Conservation (phyloP, 2,329 filamentous ascomycete genomes). For the Coniella vitis region DNA sequence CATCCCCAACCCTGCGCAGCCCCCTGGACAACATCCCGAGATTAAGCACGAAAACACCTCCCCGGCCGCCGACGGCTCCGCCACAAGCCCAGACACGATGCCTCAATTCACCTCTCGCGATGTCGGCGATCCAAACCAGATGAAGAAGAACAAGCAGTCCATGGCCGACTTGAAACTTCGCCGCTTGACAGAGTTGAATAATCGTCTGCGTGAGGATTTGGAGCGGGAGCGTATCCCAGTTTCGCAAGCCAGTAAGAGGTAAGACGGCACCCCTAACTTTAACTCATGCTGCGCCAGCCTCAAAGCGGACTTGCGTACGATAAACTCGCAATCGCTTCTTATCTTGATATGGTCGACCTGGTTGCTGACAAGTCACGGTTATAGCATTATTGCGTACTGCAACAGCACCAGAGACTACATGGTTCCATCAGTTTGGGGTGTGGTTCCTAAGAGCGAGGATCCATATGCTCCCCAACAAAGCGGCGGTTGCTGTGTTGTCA, state of each 20-base stretch:
- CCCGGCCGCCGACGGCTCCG: constrained; percentile 18
- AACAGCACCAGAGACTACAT: constrained; percentile 98
- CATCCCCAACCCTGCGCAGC: constrained; percentile 6
- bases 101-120: constrained; percentile 62
- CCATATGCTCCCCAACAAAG: constrained; percentile 96
- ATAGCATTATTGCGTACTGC: constrained; percentile 94
- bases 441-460: constrained; percentile 90
- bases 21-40: constrained; percentile 16
- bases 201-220: constrained; percentile 88
- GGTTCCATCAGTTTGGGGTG: constrained; percentile 95
- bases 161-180: constrained; percentile 98
- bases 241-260: constrained; percentile 86
- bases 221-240: constrained; percentile 94
- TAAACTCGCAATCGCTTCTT: background rate
- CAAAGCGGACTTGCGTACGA: background rate
- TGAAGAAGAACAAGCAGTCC: constrained; percentile 94
- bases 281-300: background rate
- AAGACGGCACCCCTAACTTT: constrained; percentile 30
- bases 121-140: constrained; percentile 60
- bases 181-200: constrained; percentile 93
- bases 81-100: constrained; percentile 37
- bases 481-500: constrained; percentile 88
- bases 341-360: background rate
- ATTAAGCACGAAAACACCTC: constrained; percentile 24
- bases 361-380: constrained; percentile 5